phyloP scores from a whole-genome alignment of 176 grass and related monocot genomes.

The Phoenix roebelenii region DNA sequence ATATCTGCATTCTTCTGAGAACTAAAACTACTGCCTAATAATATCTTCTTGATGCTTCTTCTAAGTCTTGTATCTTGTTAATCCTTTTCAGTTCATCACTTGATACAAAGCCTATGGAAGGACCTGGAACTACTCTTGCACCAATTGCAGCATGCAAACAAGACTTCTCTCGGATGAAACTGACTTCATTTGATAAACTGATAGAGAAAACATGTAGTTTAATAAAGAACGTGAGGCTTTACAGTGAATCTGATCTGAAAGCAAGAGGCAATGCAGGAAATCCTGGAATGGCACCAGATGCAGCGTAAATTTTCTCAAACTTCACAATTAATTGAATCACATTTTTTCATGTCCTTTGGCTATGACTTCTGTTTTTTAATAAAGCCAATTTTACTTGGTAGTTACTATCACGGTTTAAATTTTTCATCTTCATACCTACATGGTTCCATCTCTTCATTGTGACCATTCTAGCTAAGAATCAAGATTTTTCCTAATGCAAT shows the following conservation, averaged over 20 bases:
- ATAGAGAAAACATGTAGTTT: slow-evolving; percentile 60
- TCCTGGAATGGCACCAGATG: slow-evolving; percentile 84
- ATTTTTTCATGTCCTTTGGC: too few species aligned
- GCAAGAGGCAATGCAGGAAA: slow-evolving; percentile 34
- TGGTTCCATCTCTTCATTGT: too few species aligned
- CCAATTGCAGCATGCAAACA: slow-evolving; percentile 80
- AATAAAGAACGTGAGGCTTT: slow-evolving; percentile 69
- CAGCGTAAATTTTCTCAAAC: slow-evolving; percentile 44
- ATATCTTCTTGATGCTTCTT: neutral
- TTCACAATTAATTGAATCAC: too few species aligned
- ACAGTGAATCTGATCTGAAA: slow-evolving; percentile 50
- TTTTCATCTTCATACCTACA: too few species aligned
- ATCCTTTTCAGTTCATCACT: slow-evolving; percentile 13
- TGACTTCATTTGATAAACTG: slow-evolving; percentile 89
- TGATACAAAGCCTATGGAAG: slow-evolving; percentile 1
- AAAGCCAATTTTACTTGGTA: too few species aligned
- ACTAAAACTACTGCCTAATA: too few species aligned
- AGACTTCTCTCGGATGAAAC: slow-evolving; percentile 64
- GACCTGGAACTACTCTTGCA: slow-evolving; percentile 4
- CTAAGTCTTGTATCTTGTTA: neutral
- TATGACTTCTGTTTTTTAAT: too few species aligned
- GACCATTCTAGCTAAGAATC: too few species aligned
- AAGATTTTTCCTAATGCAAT: too few species aligned
- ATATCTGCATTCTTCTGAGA: too few species aligned
- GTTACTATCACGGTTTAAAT: too few species aligned